Percentiles rank a stretch among this genome's conserved stretches.
These are phyloP conservation scores for Nakaseomyces uthaithaninus DNA, from an alignment of 1,139 yeast genomes.

Conservation along the genomic window DNA sequence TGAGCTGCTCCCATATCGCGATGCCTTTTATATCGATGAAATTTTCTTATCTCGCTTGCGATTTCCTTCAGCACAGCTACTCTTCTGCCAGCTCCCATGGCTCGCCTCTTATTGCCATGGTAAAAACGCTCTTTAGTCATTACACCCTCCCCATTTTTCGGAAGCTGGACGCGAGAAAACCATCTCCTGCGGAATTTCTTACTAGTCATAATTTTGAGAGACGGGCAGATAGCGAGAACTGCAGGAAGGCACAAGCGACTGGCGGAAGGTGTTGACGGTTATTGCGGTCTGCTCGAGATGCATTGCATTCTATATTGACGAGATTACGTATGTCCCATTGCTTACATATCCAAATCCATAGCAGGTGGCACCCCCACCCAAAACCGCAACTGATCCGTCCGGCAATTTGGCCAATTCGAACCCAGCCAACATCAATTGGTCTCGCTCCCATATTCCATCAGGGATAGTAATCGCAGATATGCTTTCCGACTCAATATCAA, in stretches of 20 bases:
- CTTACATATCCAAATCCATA: slow-evolving; percentile 74
- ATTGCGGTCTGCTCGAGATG: too few relatives aligned
- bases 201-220: too few relatives aligned
- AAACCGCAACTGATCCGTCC: slow-evolving; percentile 28
- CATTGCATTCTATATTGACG: too few relatives aligned
- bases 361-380: slow-evolving; percentile 80
- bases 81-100: too few relatives aligned
- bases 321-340: slow-evolving; percentile 31
- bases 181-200: too few relatives aligned
- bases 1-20: too few relatives aligned
- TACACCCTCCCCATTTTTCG: neutral
- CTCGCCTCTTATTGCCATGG: too few relatives aligned
- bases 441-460: slow-evolving; percentile 33
- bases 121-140: neutral
- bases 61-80: too few relatives aligned
- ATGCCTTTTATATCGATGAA: too few relatives aligned
- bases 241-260: too few relatives aligned
- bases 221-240: too few relatives aligned
- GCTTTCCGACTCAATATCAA: slow-evolving; percentile 26
- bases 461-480: slow-evolving; percentile 32
- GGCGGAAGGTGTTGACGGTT: too few relatives aligned
- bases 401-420: slow-evolving; percentile 36
- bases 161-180: neutral
- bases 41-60: neutral
- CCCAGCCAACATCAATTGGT: slow-evolving; percentile 47